These are phyloP conservation scores for Stachybotrys elegans DNA, from an alignment of 2,329 filamentous ascomycete species.

Conservation along the genomic window DNA sequence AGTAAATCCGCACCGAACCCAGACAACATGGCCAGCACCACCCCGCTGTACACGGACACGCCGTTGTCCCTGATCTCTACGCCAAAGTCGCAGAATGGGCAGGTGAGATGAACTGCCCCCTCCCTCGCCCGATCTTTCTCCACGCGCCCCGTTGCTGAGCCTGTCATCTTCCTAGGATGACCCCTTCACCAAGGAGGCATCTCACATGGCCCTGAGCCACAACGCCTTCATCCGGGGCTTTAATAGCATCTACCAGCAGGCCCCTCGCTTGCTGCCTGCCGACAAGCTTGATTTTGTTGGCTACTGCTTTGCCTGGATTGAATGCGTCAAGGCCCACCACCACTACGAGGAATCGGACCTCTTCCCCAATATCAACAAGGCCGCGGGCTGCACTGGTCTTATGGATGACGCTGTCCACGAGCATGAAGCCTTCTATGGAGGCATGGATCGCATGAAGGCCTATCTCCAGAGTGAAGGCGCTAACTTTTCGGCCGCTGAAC, in stretches of 20 bases:
- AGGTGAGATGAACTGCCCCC: not conserved
- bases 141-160: not conserved
- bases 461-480: conserved; percentile 38
- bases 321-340: conserved; percentile 49
- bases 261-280: conserved; percentile 34
- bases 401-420: conserved; percentile 9
- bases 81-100: not conserved
- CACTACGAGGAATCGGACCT: conserved; percentile 46
- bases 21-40: not conserved
- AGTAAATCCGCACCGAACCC: too few species aligned
- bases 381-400: conserved; percentile 10
- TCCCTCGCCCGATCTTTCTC: not conserved
- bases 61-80: not conserved
- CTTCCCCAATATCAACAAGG: conserved; percentile 41
- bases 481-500: conserved; percentile 33
- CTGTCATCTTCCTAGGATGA: conserved; percentile 9
- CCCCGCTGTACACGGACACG: not conserved
- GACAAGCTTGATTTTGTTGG: conserved; percentile 47
- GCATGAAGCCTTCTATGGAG: conserved; percentile 17
- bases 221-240: conserved; percentile 52
- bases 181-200: conserved; percentile 44
- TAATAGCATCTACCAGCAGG: conserved; percentile 53
- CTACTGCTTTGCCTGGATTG: conserved; percentile 47
- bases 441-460: conserved; percentile 38
- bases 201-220: conserved; percentile 50